phyloP scores from a whole-genome alignment of 2,329 filamentous ascomycete species.

The Trichophyton rubrum region DNA sequence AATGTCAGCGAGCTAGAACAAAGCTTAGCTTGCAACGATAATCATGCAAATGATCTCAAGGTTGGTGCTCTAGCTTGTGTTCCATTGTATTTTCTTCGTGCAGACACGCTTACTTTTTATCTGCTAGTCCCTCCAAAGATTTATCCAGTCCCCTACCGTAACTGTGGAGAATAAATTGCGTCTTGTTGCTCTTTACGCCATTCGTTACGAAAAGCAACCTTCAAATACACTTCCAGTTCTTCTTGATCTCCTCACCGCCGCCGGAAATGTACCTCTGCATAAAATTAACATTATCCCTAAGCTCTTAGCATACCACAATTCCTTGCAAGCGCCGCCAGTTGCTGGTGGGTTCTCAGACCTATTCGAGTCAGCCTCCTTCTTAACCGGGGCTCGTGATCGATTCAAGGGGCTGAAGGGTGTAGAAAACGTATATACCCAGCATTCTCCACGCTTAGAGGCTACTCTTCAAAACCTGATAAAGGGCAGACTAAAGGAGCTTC shows the following conservation, averaged over 20 bases:
- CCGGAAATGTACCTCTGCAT: conserved; percentile 64
- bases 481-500: conserved; percentile 68
- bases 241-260: conserved; percentile 71
- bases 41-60: conserved; percentile 82
- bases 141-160: conserved; percentile 70
- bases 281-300: conserved; percentile 70
- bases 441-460: conserved; percentile 74
- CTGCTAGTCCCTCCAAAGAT: conserved; percentile 60
- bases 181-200: conserved; percentile 83
- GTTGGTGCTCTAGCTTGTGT: conserved; percentile 34
- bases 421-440: conserved; percentile 97
- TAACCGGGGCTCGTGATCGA: conserved; percentile 71
- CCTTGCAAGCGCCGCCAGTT: conserved; percentile 65
- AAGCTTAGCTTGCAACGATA: conserved; percentile 92
- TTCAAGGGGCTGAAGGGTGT: conserved; percentile 95
- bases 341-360: conserved; percentile 74
- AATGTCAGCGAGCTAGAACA: conserved; percentile 97
- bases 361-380: conserved; percentile 83
- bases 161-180: conserved; percentile 73
- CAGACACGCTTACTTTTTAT: background rate
- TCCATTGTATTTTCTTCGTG: background rate
- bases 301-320: conserved; percentile 72
- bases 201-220: conserved; percentile 79
- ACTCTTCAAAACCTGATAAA: conserved; percentile 91
- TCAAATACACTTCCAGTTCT: conserved; percentile 74